phyloP scores from a whole-genome alignment of 1,284 basidiomycete genomes.

The Cryptococcus wingfieldii region DNA sequence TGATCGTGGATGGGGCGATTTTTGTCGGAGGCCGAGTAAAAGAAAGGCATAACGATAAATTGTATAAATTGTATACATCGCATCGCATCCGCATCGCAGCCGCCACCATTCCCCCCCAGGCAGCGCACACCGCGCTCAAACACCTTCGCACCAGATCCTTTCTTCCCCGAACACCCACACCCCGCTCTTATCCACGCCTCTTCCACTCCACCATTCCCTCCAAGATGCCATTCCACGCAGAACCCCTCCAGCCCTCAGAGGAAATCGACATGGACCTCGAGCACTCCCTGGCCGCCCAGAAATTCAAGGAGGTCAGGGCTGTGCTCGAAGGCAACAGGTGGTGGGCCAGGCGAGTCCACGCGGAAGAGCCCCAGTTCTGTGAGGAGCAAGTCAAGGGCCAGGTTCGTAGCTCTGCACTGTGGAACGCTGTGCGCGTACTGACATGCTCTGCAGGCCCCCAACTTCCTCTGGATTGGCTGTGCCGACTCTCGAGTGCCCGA shows the following conservation, averaged over 20 bases:
- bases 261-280: conserved; percentile 23
- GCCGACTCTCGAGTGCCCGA: conserved; percentile 48
- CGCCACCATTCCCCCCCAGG: too few relatives aligned
- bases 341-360: conserved; percentile 30
- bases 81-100: too few relatives aligned
- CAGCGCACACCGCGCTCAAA: too few relatives aligned
- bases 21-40: too few relatives aligned
- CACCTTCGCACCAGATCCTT: too few relatives aligned
- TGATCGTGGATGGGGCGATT: too few relatives aligned
- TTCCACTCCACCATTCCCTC: background rate
- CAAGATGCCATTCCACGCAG: conserved; percentile 18
- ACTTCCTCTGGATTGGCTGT: conserved; percentile 48
- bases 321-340: conserved; percentile 35
- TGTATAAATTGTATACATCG: too few relatives aligned
- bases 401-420: conserved; percentile 19
- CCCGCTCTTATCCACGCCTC: background rate
- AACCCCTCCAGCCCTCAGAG: conserved; percentile 18
- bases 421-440: background rate
- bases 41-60: too few relatives aligned
- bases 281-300: conserved; percentile 18
- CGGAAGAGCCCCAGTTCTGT: conserved; percentile 36
- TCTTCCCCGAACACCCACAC: too few relatives aligned
- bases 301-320: conserved; percentile 17
- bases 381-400: conserved; percentile 36
- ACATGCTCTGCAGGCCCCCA: conserved; percentile 26